Conservation (phyloP, 345 rosid species). For the Brassica rapa region DNA sequence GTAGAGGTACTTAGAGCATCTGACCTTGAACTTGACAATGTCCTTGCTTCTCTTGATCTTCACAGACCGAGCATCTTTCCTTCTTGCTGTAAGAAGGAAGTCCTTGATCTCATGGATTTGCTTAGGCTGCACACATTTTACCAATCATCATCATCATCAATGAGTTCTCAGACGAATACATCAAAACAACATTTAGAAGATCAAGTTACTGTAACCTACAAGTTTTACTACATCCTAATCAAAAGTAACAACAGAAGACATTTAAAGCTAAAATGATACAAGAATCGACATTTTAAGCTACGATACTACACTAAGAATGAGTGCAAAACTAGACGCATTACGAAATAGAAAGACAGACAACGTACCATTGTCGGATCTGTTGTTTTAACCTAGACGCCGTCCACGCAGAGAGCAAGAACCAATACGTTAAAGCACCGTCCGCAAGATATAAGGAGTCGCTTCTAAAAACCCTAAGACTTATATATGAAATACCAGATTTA, state of each 20-base stretch:
- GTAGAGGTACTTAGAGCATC: conserved; percentile 90
- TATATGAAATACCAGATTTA: not conserved
- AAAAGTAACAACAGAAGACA: not conserved
- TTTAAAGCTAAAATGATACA: not conserved
- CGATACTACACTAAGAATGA: not conserved
- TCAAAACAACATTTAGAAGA: not conserved
- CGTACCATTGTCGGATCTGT: conserved; percentile 1
- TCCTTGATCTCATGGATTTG: conserved; percentile 96
- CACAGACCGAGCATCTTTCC: conserved; percentile 92
- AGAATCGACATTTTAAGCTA: not conserved
- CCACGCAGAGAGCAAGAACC: not conserved
- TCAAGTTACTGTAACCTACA: not conserved
- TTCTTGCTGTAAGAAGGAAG: conserved; percentile 93
- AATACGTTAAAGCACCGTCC: not conserved
- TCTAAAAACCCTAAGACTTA: not conserved
- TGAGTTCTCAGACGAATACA: not conserved
- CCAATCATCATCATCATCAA: not conserved
- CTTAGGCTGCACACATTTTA: conserved; percentile 61
- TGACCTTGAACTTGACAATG: conserved; percentile 88
- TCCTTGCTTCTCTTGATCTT: conserved; percentile 85
- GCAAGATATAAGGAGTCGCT: not conserved
- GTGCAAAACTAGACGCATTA: not conserved
- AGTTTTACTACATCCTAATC: not conserved
- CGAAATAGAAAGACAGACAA: not conserved
- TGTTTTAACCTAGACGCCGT: not conserved